Evolutionary conservation across 108 stramenopile species (phyloP).

Genomic region (Discostella stelligeroides): DNA sequence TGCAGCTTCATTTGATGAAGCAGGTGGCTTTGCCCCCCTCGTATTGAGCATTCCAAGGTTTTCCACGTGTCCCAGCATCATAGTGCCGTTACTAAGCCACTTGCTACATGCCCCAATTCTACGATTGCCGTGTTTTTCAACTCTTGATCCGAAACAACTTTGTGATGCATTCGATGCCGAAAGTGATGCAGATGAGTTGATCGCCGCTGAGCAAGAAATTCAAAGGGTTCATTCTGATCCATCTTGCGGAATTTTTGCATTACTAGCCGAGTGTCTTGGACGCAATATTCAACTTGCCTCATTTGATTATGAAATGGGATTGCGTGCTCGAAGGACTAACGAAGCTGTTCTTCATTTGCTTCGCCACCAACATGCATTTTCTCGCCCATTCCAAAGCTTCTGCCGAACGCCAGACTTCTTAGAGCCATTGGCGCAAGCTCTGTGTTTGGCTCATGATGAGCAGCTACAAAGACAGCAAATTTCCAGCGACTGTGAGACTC

Average conservation of each 20-base stretch:
- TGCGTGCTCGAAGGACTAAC: slow-evolving; percentile 78
- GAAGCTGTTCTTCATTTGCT: slow-evolving; percentile 79
- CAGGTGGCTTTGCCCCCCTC: slow-evolving; percentile 88
- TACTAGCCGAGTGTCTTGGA: slow-evolving; percentile 87
- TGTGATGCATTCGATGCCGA: slow-evolving; percentile 84
- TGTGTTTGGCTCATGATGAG: slow-evolving; percentile 79
- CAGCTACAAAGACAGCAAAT: slow-evolving; percentile 49
- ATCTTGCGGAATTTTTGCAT: slow-evolving; percentile 80
- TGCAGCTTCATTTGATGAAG: slow-evolving; percentile 64
- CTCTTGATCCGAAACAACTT: slow-evolving; percentile 72
- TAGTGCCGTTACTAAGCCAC: slow-evolving; percentile 80
- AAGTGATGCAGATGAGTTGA: slow-evolving; percentile 53
- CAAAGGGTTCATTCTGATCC: slow-evolving; percentile 59
- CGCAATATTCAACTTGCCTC: slow-evolving; percentile 84
- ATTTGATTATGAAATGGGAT: slow-evolving; percentile 65
- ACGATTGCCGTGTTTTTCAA: slow-evolving; percentile 74
- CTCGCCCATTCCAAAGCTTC: slow-evolving; percentile 81
- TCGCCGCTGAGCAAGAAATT: slow-evolving; percentile 31
- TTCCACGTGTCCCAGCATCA: slow-evolving; percentile 81
- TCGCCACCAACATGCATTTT: slow-evolving; percentile 72
- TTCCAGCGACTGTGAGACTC: no score
- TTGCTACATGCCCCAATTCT: slow-evolving; percentile 81
- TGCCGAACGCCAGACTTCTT: slow-evolving; percentile 77
- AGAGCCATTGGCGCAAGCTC: slow-evolving; percentile 82
- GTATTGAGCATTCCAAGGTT: slow-evolving; percentile 86